Evolutionary conservation across 2,329 filamentous ascomycete genomes (phyloP).

Genomic region (Cordyceps militaris): DNA sequence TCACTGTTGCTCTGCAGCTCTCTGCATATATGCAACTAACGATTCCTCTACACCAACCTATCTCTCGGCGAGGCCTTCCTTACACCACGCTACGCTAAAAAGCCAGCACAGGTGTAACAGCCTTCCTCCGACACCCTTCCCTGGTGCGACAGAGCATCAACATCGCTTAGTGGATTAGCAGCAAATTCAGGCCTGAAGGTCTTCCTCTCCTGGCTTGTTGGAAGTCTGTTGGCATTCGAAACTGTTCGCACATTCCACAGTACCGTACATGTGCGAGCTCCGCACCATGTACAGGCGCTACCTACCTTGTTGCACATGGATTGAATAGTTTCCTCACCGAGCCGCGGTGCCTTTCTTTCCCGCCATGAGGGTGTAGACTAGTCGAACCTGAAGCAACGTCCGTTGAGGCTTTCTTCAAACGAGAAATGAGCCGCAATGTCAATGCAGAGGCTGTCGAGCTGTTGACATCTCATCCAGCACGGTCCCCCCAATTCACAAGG

Average conservation of each 20-base stretch:
- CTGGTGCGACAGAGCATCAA: background rate
- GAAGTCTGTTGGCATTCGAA: background rate
- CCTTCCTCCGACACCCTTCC: background rate
- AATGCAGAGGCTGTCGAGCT: background rate
- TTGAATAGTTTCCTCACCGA: background rate
- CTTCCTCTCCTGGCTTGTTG: background rate
- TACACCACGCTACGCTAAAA: background rate
- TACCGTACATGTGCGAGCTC: background rate
- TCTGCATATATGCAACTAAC: background rate
- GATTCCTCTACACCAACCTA: background rate
- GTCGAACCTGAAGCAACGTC: background rate
- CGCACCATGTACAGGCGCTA: background rate
- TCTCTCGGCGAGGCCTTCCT: background rate
- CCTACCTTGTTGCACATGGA: background rate
- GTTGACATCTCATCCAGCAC: background rate
- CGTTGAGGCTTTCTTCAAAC: background rate
- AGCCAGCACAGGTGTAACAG: background rate
- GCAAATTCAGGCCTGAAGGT: background rate
- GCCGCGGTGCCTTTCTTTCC: background rate
- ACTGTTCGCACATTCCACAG: background rate
- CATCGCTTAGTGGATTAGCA: slow-evolving; percentile 1
- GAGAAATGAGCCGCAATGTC: background rate
- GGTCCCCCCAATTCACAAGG: background rate
- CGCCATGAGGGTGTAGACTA: background rate
- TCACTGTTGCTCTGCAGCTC: background rate